Conservation (phyloP, 2,329 filamentous ascomycete genomes). For the Trichophyton benhamiae region DNA sequence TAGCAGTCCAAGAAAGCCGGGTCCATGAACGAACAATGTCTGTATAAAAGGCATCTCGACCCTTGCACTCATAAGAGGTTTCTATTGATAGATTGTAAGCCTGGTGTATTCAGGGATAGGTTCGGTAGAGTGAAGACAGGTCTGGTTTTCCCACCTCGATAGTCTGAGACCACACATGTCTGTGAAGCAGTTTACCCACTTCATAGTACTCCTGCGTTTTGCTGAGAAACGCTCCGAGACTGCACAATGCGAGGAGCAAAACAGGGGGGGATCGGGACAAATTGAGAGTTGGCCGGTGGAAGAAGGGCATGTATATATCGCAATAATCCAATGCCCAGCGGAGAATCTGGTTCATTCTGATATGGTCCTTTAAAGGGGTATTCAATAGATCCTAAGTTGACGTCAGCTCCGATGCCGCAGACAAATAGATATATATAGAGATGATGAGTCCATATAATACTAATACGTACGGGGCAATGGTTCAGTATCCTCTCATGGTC, state of each 20-base stretch:
- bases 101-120: not conserved
- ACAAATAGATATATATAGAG: not conserved
- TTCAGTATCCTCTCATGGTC: slow-evolving; percentile 12
- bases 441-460: not conserved
- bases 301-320: slow-evolving; percentile 15
- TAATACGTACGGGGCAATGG: slow-evolving; percentile 11
- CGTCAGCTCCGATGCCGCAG: not conserved
- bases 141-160: slow-evolving; percentile 9
- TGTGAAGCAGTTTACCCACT: slow-evolving; percentile 12
- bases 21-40: slow-evolving; percentile 11
- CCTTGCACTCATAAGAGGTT: slow-evolving; percentile 13
- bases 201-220: slow-evolving; percentile 7
- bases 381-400: slow-evolving; percentile 8
- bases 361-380: slow-evolving; percentile 9
- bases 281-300: slow-evolving; percentile 16
- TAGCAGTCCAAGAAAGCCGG: not conserved
- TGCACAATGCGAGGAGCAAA: slow-evolving; percentile 14
- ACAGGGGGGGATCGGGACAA: slow-evolving; percentile 9
- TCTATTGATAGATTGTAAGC: slow-evolving; percentile 3
- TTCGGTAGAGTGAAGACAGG: not conserved
- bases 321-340: slow-evolving; percentile 15
- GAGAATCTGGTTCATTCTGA: slow-evolving; percentile 10
- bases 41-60: slow-evolving; percentile 17
- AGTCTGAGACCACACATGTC: slow-evolving; percentile 12
- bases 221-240: slow-evolving; percentile 12